Evolutionary conservation across 768 basidiomycete genomes (phyloP), one percentile per base, ranked within the genome.

Genomic region (Pisolithus marmoratus): DNA sequence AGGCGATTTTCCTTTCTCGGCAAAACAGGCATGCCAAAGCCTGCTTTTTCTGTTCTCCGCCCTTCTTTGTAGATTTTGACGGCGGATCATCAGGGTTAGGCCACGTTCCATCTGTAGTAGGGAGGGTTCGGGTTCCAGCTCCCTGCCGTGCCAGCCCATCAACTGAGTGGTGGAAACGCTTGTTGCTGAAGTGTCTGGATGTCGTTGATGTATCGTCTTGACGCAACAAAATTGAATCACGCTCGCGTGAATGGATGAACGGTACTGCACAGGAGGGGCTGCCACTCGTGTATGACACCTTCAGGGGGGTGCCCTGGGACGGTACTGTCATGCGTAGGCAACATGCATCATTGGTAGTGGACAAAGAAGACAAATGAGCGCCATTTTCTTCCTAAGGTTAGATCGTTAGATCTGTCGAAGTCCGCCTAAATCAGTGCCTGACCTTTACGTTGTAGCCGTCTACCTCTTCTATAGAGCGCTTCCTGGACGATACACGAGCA

Each of bases 1-100:
- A 78, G 22, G 74, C 74, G 58, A 78, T 78, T 63, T 78, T 78
- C 54, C 76, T 64, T 64, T 75, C 74, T 53, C 76, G 66, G 55
- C 76, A 78, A 64, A 78, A 78, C 48, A 72, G 60, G 52, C 76
- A 78, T 51, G 73, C 74, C 50, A 77, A 66, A 50, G 71, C 72
- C 50, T 76, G 74, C 63, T 75, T 75, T 64, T 73, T 72, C 63
- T 74, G 68, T 31, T 68, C 66, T 20, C 68, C 66, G 42, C 60
- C 56, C 59, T 64, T 70, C 66, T 68, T 70, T 27, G 54, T n/a
- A 40, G 54, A 59, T 64, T 68, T 68, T 49, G 62, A 61, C 49
- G 51, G 53, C 11, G 66, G 60, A 58, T 68, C 68, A 55, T 65
- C 66, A 59, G 66, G 62, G 67, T 57, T 60, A 14, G 66, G 2